These are phyloP conservation scores for Leptodontidium sp. DNA, from an alignment of 2,329 filamentous ascomycete species.

Conservation along the genomic window DNA sequence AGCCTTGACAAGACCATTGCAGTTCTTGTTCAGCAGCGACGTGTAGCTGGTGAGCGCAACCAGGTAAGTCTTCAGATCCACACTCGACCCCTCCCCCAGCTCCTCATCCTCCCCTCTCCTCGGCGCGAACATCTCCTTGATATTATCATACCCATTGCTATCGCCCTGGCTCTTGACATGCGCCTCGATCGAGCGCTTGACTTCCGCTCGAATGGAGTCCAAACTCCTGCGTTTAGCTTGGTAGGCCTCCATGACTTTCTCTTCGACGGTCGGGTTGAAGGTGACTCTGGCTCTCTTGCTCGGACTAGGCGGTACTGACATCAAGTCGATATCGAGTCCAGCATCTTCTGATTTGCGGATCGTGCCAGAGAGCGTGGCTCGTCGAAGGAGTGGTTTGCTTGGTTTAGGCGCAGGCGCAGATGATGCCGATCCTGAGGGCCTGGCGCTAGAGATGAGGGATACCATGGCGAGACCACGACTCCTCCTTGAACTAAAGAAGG, in stretches of 20 bases:
- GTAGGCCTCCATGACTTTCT: constrained; percentile 45
- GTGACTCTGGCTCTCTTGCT: constrained; percentile 44
- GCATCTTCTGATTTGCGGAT: constrained; percentile 43
- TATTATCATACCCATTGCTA: constrained; percentile 66
- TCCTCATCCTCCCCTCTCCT: constrained; percentile 36
- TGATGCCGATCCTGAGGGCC: constrained; percentile 24
- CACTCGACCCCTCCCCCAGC: constrained; percentile 45
- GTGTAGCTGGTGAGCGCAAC: constrained; percentile 69
- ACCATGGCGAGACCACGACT: constrained; percentile 37
- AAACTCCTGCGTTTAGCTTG: constrained; percentile 39
- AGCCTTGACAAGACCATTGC: constrained; percentile 64
- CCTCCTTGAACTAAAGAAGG: constrained; percentile 20
- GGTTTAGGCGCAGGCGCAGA: constrained; percentile 33
- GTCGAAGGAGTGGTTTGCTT: constrained; percentile 44
- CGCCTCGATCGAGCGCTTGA: constrained; percentile 56
- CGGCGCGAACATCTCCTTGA: constrained; percentile 63
- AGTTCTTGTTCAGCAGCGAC: constrained; percentile 66
- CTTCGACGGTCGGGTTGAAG: constrained; percentile 47
- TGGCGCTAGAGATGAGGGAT: constrained; percentile 35
- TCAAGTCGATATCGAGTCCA: constrained; percentile 39
- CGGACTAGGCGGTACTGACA: constrained; percentile 39
- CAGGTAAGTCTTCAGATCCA: constrained; percentile 63
- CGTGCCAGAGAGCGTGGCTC: constrained; percentile 40
- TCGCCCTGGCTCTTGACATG: constrained; percentile 59
- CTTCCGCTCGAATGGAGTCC: constrained; percentile 44